Evolutionary conservation across 768 basidiomycete species (phyloP).

Genomic region (Rhodotorula babjevae): DNA sequence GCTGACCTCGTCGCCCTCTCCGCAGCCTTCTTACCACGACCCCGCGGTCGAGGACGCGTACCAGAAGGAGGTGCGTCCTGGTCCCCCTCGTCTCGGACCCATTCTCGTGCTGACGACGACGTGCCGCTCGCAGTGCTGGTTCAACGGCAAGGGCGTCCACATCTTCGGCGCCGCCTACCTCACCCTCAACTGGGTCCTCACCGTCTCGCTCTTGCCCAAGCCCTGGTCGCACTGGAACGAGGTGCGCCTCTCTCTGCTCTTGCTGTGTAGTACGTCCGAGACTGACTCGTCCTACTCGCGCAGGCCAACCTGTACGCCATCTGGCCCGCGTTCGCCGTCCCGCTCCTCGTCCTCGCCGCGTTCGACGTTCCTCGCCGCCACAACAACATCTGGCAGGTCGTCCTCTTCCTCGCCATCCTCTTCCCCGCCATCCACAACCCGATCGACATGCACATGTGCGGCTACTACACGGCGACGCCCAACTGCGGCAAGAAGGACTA

Average conservation of each 20-base stretch:
- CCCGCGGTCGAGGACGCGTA: constrained; percentile 56
- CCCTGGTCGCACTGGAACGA: constrained; percentile 47
- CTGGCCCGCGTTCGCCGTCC: constrained; percentile 60
- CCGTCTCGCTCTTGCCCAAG: constrained; percentile 50
- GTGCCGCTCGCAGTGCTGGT: constrained; percentile 4
- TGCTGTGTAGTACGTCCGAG: too few relatives aligned
- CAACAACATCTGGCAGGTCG: constrained; percentile 59
- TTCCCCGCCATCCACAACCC: constrained; percentile 15
- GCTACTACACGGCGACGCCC: constrained; percentile 30
- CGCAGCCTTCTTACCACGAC: constrained; percentile 57
- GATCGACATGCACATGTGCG: constrained; percentile 43
- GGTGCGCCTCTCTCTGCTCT: constrained; percentile 45
- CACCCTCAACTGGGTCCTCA: constrained; percentile 63
- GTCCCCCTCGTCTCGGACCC: neutral
- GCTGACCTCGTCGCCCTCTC: neutral
- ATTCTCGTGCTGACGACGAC: neutral
- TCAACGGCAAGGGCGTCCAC: constrained; percentile 53
- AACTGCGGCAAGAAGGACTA: constrained; percentile 47
- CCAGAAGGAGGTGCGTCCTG: constrained; percentile 54
- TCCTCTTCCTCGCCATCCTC: constrained; percentile 46
- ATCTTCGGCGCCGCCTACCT: constrained; percentile 63
- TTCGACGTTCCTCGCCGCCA: constrained; percentile 68
- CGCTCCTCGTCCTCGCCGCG: constrained; percentile 61
- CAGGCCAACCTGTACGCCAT: constrained; percentile 54
- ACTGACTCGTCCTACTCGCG: constrained; percentile 51